Evolutionary conservation across 2,329 filamentous ascomycete species (phyloP).

Genomic region (Beauveria sp.): DNA sequence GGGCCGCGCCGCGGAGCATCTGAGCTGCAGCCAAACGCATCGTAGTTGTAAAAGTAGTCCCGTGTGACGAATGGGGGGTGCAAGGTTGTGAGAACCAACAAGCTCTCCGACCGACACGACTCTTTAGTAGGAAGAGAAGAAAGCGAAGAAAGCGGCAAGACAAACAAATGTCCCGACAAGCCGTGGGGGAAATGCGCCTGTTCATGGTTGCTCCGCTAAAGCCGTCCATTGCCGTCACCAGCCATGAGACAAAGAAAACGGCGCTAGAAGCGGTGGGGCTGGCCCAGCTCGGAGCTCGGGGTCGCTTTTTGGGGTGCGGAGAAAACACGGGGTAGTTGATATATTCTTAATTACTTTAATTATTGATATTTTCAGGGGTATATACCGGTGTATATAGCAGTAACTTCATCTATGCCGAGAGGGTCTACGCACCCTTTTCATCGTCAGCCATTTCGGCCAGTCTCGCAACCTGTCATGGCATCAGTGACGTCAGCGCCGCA

Average conservation of each 20-base stretch:
- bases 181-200: constrained; percentile 14
- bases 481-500: not conserved
- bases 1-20: constrained; percentile 19
- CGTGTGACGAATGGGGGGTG: too few relatives aligned
- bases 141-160: not conserved
- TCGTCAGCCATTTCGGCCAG: too few relatives aligned
- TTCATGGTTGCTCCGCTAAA: constrained; percentile 22
- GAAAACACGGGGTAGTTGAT: constrained; percentile 2
- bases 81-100: not conserved
- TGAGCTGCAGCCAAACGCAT: constrained; percentile 10
- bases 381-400: too few relatives aligned
- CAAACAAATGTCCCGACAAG: constrained; percentile 9
- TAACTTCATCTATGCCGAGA: too few relatives aligned
- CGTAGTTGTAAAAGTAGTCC: not conserved
- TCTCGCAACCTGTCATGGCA: not conserved
- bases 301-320: not conserved
- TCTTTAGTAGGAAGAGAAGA: not conserved
- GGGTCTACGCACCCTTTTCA: too few relatives aligned
- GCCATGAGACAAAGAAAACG: not conserved
- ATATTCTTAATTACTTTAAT: too few relatives aligned
- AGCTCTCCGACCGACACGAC: not conserved
- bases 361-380: too few relatives aligned
- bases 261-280: not conserved
- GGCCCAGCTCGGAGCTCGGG: not conserved
- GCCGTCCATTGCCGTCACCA: constrained; percentile 28